Conservation (phyloP, 768 basidiomycete genomes). For the Mycena rebaudengoi region DNA sequence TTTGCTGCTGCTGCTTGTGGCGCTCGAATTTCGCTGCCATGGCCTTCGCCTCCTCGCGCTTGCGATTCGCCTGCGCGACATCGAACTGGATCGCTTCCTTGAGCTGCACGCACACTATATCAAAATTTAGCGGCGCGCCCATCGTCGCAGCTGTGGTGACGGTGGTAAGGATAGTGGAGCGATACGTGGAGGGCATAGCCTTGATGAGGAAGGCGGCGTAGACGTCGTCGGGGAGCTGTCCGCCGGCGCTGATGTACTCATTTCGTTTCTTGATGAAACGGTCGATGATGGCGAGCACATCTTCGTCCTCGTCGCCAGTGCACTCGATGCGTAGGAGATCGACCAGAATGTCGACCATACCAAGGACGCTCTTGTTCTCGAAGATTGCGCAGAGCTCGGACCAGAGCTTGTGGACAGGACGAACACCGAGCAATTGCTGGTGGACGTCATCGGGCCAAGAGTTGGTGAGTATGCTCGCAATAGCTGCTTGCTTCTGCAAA, state of each 20-base stretch:
- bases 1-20: constrained; percentile 4
- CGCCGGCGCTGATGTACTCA: constrained; percentile 5
- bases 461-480: too few species aligned
- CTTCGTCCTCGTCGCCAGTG: neutral
- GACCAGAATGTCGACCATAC: neutral
- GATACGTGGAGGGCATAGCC: constrained; percentile 7
- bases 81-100: constrained; percentile 10
- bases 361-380: too few species aligned
- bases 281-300: neutral
- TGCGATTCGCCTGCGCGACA: neutral
- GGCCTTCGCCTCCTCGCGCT: constrained; percentile 15
- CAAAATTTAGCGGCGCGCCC: neutral
- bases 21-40: constrained; percentile 12
- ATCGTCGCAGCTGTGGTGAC: constrained; percentile 6
- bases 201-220: constrained; percentile 13
- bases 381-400: too few species aligned
- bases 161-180: constrained; percentile 6
- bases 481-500: too few species aligned
- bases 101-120: neutral
- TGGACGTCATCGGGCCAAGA: too few species aligned
- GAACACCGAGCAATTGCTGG: too few species aligned
- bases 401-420: too few species aligned
- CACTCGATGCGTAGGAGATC: neutral
- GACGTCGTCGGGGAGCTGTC: neutral
- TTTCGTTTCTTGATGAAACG: too few species aligned